These are phyloP conservation scores for Populus ilicifolia DNA, from an alignment of 345 rosid genomes.

Conservation along the genomic window DNA sequence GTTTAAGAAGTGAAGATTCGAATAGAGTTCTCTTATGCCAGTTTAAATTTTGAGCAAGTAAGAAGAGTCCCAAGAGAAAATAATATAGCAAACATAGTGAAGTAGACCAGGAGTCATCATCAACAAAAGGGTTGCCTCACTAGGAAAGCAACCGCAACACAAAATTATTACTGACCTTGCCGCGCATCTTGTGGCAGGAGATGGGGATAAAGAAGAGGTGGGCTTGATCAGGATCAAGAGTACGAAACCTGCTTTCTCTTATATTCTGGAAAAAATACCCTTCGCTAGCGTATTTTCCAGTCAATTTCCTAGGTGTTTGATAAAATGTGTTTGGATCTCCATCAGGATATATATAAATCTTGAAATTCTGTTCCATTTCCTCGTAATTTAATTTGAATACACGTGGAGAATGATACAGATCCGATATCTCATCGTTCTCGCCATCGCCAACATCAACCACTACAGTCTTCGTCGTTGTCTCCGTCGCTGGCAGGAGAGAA, in stretches of 20 bases:
- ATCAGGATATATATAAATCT: slow-evolving; percentile 84
- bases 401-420: slow-evolving; percentile 63
- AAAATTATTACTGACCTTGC: slow-evolving; percentile 47
- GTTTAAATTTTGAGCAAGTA: too few species aligned
- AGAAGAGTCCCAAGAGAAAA: too few species aligned
- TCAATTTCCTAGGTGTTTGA: slow-evolving; percentile 89
- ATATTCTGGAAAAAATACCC: slow-evolving; percentile 97
- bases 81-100: background rate
- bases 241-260: slow-evolving; percentile 66
- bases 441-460: background rate
- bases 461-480: background rate
- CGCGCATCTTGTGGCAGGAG: slow-evolving; percentile 98
- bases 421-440: slow-evolving; percentile 31
- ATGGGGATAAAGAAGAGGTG: slow-evolving; percentile 91
- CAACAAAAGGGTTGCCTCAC: too few species aligned
- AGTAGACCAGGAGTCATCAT: background rate
- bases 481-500: background rate
- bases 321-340: slow-evolving; percentile 88
- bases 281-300: slow-evolving; percentile 96
- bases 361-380: slow-evolving; percentile 51
- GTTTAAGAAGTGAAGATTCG: background rate
- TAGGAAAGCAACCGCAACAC: background rate
- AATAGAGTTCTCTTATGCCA: too few species aligned
- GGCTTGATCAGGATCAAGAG: slow-evolving; percentile 76
- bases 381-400: slow-evolving; percentile 60